Evolutionary conservation across 176 grass and related monocot genomes (phyloP).

Genomic region (Zoysia japonica): DNA sequence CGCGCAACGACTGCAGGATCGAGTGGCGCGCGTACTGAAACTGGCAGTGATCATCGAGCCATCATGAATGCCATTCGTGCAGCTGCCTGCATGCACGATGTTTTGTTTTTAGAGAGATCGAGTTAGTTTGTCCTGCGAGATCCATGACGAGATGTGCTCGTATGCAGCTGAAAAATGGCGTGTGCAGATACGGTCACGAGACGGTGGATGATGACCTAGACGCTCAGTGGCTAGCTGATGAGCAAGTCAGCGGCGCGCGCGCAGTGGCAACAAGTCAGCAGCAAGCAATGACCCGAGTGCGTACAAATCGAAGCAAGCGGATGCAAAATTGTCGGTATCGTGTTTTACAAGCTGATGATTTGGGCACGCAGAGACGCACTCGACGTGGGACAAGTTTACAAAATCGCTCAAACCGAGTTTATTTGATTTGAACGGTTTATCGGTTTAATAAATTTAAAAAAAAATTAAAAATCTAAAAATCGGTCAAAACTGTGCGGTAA

Average conservation of each 20-base stretch:
- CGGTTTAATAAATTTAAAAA: too few species aligned
- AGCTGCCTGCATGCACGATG: not conserved
- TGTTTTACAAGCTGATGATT: too few species aligned
- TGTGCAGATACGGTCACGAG: not conserved
- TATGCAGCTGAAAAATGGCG: not conserved
- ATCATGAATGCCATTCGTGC: not conserved
- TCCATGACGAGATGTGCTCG: not conserved
- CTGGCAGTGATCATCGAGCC: constrained; percentile 1
- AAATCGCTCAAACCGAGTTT: too few species aligned
- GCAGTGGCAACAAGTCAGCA: too few species aligned
- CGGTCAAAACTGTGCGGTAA: too few species aligned
- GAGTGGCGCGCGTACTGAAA: not conserved
- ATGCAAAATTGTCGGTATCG: not conserved
- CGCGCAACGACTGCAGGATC: not conserved
- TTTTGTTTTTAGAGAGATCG: not conserved
- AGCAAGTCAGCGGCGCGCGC: too few species aligned
- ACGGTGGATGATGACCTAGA: not conserved
- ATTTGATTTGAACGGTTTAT: too few species aligned
- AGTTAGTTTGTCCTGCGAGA: not conserved
- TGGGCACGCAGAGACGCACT: too few species aligned
- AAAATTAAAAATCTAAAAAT: too few species aligned
- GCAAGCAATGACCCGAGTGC: not conserved
- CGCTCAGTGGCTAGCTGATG: too few species aligned
- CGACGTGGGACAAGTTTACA: too few species aligned
- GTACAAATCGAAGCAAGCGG: not conserved